Conservation (phyloP, 768 basidiomycete genomes). For the Rickenella mellea region DNA sequence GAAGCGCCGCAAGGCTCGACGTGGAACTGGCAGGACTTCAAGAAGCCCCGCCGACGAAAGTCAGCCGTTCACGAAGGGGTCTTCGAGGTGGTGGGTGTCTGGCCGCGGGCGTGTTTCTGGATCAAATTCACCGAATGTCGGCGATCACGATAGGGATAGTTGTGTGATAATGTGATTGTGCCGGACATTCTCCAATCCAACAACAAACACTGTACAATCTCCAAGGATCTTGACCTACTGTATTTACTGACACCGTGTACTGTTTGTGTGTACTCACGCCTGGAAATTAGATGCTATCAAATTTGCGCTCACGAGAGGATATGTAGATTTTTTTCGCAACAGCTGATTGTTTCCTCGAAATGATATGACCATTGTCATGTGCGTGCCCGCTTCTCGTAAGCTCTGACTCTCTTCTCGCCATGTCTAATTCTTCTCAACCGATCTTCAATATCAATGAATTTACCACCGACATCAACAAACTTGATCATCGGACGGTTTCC, state of each 20-base stretch:
- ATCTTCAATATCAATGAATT: conserved; percentile 54
- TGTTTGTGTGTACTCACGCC: not conserved
- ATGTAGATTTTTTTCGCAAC: not conserved
- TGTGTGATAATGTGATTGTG: conserved; percentile 60
- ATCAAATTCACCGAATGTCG: conserved; percentile 37
- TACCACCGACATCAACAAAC: conserved; percentile 68
- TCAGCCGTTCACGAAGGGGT: conserved; percentile 12
- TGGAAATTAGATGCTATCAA: not conserved
- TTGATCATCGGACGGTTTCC: conserved; percentile 39
- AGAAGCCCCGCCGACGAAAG: conserved; percentile 19
- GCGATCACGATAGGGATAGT: conserved; percentile 38
- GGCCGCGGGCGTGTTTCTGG: conserved; percentile 39
- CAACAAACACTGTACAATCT: too few relatives aligned
- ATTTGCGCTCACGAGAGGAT: not conserved
- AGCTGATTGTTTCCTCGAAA: not conserved
- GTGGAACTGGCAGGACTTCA: conserved; percentile 33
- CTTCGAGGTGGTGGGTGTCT: conserved; percentile 47
- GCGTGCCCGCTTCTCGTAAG: conserved; percentile 15
- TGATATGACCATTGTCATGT: not conserved
- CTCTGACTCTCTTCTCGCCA: conserved; percentile 35
- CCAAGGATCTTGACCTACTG: too few relatives aligned
- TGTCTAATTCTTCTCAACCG: conserved; percentile 38
- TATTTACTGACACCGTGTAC: too few relatives aligned
- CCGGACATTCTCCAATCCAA: not conserved
- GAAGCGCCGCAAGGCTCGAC: conserved; percentile 47